Conservation (phyloP, 805 yeast genomes). For the Yarrowia deformans region DNA sequence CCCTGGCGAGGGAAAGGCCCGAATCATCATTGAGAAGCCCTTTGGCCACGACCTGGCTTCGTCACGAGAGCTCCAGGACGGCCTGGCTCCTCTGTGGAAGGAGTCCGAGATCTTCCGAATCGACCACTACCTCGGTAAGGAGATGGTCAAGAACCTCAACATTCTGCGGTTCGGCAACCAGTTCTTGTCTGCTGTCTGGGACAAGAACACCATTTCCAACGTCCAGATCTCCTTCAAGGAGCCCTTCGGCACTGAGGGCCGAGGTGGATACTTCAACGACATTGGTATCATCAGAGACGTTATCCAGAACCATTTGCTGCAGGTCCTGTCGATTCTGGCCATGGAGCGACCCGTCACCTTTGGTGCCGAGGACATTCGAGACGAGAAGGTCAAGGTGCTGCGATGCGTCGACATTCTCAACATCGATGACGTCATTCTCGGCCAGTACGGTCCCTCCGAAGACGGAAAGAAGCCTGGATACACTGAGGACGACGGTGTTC, state of each 20-base stretch:
- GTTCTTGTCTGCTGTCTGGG: slow-evolving; percentile 89
- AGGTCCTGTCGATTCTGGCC: slow-evolving; percentile 86
- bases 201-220: slow-evolving; percentile 73
- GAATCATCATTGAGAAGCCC: slow-evolving; percentile 95
- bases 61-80: slow-evolving; percentile 75
- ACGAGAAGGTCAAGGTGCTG: slow-evolving; percentile 92
- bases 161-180: slow-evolving; percentile 91
- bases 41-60: slow-evolving; percentile 90
- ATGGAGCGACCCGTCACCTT: slow-evolving; percentile 96
- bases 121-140: slow-evolving; percentile 97
- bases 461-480: slow-evolving; percentile 93
- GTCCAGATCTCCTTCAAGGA: slow-evolving; percentile 95
- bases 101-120: slow-evolving; percentile 95
- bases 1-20: slow-evolving; percentile 68
- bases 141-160: slow-evolving; percentile 92
- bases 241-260: slow-evolving; percentile 98
- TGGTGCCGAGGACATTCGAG: slow-evolving; percentile 91
- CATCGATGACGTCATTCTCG: slow-evolving; percentile 71
- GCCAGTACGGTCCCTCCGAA: slow-evolving; percentile 84
- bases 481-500: slow-evolving; percentile 89
- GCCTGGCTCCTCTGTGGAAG: slow-evolving; percentile 82
- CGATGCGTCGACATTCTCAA: slow-evolving; percentile 78
- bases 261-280: slow-evolving; percentile 96
- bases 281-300: slow-evolving; percentile 98
- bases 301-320: slow-evolving; percentile 96